Evolutionary conservation across 371 early-diverging fungal genomes (phyloP).

Genomic region (Dentiscutata heterogama): DNA sequence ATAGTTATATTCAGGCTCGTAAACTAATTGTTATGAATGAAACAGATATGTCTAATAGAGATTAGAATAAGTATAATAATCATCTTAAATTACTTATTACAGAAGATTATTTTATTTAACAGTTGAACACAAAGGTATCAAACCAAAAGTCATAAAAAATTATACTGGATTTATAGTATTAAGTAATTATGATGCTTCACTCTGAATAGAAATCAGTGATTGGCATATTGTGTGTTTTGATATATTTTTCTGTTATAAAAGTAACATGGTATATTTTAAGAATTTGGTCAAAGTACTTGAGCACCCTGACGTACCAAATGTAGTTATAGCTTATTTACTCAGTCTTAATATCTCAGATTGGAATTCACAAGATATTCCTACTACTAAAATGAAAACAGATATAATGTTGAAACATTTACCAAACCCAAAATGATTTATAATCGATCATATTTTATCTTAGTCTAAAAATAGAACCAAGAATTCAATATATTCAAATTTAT

Average conservation of each 20-base stretch:
- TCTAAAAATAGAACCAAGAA: not conserved
- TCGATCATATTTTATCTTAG: conserved; percentile 28
- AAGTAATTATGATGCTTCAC: conserved; percentile 30
- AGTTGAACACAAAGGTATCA: conserved; percentile 13
- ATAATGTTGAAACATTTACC: not conserved
- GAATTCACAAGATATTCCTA: conserved; percentile 21
- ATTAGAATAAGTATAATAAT: no score
- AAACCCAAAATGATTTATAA: conserved; percentile 13
- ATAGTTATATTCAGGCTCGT: no score
- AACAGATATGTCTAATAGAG: no score
- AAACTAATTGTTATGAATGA: no score
- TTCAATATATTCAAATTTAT: no score
- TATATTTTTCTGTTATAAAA: conserved; percentile 14
- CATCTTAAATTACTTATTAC: not conserved
- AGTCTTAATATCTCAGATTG: not conserved
- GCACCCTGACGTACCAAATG: not conserved
- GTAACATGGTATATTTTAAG: conserved; percentile 27
- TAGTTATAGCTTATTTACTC: conserved; percentile 5
- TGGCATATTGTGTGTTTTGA: conserved; percentile 28
- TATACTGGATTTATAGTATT: conserved; percentile 9
- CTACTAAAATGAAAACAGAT: no score
- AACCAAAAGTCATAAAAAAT: not conserved
- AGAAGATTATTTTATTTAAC: not conserved
- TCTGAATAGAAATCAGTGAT: not conserved
- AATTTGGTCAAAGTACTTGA: conserved; percentile 4